Percentiles rank a stretch among this genome's conserved stretches.
Evolutionary conservation across 148 eudicot species (phyloP).

Genomic region (Suaeda aralocaspica): DNA sequence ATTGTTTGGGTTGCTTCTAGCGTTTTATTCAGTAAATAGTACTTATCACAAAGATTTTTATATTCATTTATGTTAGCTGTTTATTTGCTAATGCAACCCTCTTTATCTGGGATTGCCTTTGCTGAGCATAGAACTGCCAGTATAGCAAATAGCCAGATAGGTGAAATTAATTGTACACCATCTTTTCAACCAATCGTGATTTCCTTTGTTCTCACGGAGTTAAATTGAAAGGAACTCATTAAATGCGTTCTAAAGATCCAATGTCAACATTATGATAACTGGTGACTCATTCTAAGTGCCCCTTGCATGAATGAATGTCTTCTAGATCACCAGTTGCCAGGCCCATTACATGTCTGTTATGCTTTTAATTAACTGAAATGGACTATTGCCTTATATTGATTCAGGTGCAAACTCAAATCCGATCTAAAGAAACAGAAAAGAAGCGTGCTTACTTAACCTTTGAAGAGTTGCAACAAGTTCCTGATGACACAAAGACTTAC

Average conservation of each 20-base stretch:
- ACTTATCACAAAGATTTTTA: too few relatives aligned
- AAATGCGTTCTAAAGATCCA: neutral
- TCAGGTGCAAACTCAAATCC: slow-evolving; percentile 74
- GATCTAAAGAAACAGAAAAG: slow-evolving; percentile 86
- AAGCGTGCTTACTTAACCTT: slow-evolving; percentile 91
- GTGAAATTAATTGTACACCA: too few relatives aligned
- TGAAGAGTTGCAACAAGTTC: slow-evolving; percentile 79
- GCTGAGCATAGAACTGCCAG: too few relatives aligned
- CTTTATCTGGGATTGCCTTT: too few relatives aligned
- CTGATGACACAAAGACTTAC: slow-evolving; percentile 90
- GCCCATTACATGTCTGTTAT: neutral
- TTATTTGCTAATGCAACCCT: too few relatives aligned
- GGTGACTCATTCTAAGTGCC: neutral
- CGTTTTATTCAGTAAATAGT: too few relatives aligned
- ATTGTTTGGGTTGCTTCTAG: neutral
- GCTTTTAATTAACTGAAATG: slow-evolving; percentile 7
- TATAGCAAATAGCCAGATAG: too few relatives aligned
- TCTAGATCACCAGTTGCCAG: neutral
- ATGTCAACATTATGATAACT: neutral
- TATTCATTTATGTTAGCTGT: too few relatives aligned
- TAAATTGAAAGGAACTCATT: neutral
- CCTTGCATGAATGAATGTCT: neutral
- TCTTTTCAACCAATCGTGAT: too few relatives aligned
- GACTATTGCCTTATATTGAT: slow-evolving; percentile 1
- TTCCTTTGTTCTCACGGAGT: too few relatives aligned